Evolutionary conservation across 2,329 filamentous ascomycete genomes (phyloP).

Genomic region (Hypoxylon sp.): DNA sequence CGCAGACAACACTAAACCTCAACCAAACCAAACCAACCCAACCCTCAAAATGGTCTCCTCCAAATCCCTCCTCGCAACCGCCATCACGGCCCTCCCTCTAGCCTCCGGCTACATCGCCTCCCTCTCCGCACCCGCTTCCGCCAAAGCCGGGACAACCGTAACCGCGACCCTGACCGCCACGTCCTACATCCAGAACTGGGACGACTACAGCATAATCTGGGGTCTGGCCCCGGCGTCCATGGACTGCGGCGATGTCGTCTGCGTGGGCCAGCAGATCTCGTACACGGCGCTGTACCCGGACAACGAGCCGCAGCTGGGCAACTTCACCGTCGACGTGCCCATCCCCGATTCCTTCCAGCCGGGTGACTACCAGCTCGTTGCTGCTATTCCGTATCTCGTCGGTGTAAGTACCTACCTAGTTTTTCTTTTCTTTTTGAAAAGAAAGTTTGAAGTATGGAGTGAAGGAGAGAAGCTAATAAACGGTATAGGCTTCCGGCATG

Average conservation of each 20-base stretch:
- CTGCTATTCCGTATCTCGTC: slow-evolving; percentile 50
- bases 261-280: slow-evolving; percentile 50
- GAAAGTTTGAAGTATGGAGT: neutral
- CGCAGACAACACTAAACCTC: neutral
- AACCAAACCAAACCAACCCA: slow-evolving; percentile 8
- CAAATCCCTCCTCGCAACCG: slow-evolving; percentile 46
- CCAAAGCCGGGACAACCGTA: slow-evolving; percentile 46
- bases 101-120: slow-evolving; percentile 46
- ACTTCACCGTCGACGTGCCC: slow-evolving; percentile 25
- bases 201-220: slow-evolving; percentile 53
- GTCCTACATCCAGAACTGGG: slow-evolving; percentile 54
- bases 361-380: slow-evolving; percentile 47
- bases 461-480: slow-evolving; percentile 7
- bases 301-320: slow-evolving; percentile 42
- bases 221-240: slow-evolving; percentile 41
- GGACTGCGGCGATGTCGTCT: slow-evolving; percentile 41
- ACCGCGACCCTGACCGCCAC: slow-evolving; percentile 47
- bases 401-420: slow-evolving; percentile 45
- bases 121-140: slow-evolving; percentile 45
- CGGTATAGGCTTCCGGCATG: slow-evolving; percentile 47
- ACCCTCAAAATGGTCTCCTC: slow-evolving; percentile 51
- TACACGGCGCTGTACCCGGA: slow-evolving; percentile 49
- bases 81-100: slow-evolving; percentile 44
- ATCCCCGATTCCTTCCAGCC: slow-evolving; percentile 33
- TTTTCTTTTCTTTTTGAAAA: neutral